phyloP scores from a whole-genome alignment of 2,329 filamentous ascomycete species.

The Emmonsia crescens region DNA sequence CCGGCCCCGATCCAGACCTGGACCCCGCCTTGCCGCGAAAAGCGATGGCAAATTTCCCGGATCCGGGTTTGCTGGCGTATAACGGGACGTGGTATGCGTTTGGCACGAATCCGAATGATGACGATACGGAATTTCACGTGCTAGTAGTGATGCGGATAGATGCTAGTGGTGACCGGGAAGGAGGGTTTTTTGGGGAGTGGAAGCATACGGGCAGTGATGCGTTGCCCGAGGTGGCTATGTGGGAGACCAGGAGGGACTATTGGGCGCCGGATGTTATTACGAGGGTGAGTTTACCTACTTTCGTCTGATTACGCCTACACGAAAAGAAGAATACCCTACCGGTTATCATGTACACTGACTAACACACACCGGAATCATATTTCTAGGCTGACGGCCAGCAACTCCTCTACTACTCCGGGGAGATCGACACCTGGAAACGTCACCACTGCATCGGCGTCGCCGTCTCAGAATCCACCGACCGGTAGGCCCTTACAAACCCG shows the following conservation, averaged over 20 bases:
- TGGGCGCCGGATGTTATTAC: slow-evolving; percentile 52
- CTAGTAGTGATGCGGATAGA: slow-evolving; percentile 27
- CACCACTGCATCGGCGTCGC: slow-evolving; percentile 51
- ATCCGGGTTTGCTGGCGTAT: slow-evolving; percentile 21
- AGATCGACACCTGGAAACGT: slow-evolving; percentile 26
- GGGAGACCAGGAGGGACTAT: slow-evolving; percentile 43
- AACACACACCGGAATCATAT: neutral
- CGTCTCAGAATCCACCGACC: slow-evolving; percentile 22
- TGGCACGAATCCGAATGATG: slow-evolving; percentile 19
- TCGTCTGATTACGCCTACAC: too few species aligned
- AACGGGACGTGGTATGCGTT: slow-evolving; percentile 27
- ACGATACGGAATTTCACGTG: slow-evolving; percentile 29
- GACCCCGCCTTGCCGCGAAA: slow-evolving; percentile 4
- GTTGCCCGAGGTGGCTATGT: slow-evolving; percentile 40
- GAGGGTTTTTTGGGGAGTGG: neutral
- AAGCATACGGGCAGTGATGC: slow-evolving; percentile 41
- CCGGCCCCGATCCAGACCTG: too few species aligned
- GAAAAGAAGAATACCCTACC: too few species aligned
- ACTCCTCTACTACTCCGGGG: slow-evolving; percentile 49
- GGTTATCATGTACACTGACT: too few species aligned
- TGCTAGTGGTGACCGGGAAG: slow-evolving; percentile 13
- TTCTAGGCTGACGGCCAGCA: slow-evolving; percentile 36
- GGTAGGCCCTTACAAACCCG: slow-evolving; percentile 38
- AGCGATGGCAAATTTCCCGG: slow-evolving; percentile 19
- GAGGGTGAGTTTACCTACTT: slow-evolving; percentile 30